Percentiles rank a stretch among this genome's conserved stretches.
phyloP scores from a whole-genome alignment of 495 filamentous ascomycete genomes.

The Recurvomyces mirabilis region DNA sequence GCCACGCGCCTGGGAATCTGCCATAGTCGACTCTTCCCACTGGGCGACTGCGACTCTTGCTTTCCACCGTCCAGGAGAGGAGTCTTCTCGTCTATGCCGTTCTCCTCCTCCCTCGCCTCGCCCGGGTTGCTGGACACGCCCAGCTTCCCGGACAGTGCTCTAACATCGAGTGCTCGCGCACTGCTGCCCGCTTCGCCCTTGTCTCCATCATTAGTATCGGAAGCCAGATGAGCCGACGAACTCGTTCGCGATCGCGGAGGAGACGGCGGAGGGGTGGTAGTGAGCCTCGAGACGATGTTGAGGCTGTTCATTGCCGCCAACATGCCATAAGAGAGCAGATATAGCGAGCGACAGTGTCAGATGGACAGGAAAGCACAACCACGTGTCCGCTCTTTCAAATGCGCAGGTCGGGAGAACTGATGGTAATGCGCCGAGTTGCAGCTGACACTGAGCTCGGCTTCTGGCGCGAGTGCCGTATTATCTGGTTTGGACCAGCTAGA shows the following conservation, averaged over 20 bases:
- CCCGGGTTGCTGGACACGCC: constrained; percentile 4
- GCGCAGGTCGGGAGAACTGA: not conserved
- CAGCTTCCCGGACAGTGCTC: constrained; percentile 10
- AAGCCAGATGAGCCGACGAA: too few relatives aligned
- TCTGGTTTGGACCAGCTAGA: too few relatives aligned
- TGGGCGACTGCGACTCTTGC: constrained; percentile 21
- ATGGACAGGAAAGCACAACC: not conserved
- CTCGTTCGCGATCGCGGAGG: constrained; percentile 24
- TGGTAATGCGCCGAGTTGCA: not conserved
- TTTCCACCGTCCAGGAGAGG: constrained; percentile 39
- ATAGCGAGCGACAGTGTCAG: constrained; percentile 1
- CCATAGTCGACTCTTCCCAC: constrained; percentile 37
- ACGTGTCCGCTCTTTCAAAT: not conserved
- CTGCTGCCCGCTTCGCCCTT: constrained; percentile 4
- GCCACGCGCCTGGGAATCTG: constrained; percentile 49
- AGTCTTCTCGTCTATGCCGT: constrained; percentile 49
- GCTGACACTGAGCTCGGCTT: constrained; percentile 1
- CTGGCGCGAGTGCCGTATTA: too few relatives aligned
- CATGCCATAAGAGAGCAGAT: constrained; percentile 4
- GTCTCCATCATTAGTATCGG: too few relatives aligned
- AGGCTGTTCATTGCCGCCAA: constrained; percentile 78
- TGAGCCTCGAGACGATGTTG: constrained; percentile 81
- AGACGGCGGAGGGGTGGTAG: constrained; percentile 41
- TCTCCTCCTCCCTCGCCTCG: constrained; percentile 1
- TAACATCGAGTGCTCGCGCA: constrained; percentile 6